Percentiles rank a stretch among this genome's conserved stretches.
Evolutionary conservation across 352 stramenopile species (phyloP).

Genomic region (Phytophthora nicotianae): DNA sequence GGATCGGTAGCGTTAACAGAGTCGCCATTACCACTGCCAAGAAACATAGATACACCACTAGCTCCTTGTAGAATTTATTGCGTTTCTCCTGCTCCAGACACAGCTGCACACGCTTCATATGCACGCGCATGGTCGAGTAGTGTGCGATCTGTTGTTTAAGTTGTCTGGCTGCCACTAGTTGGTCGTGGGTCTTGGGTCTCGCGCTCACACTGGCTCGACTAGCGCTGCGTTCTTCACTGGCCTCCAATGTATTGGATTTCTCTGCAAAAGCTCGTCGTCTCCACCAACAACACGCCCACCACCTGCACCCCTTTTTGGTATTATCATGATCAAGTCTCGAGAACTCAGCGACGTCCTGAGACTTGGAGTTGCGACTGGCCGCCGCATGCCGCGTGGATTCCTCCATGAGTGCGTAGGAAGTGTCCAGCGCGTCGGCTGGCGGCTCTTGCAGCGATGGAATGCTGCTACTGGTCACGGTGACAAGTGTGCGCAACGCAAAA

Average conservation of each 20-base stretch:
- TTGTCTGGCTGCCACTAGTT: conserved; percentile 41
- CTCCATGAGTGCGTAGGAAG: conserved; percentile 42
- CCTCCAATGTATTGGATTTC: conserved; percentile 19
- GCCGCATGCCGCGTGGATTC: conserved; percentile 15
- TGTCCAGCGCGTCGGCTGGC: conserved; percentile 14
- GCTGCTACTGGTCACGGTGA: conserved; percentile 29
- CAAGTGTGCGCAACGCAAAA: not conserved
- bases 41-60: conserved; percentile 78
- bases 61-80: conserved; percentile 85
- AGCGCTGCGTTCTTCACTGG: conserved; percentile 20
- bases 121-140: conserved; percentile 83
- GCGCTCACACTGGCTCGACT: conserved; percentile 25
- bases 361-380: conserved; percentile 31
- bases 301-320: conserved; percentile 13
- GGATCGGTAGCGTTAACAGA: conserved; percentile 66
- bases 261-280: not conserved
- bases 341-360: conserved; percentile 11
- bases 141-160: conserved; percentile 63
- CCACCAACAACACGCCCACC: conserved; percentile 26
- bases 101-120: conserved; percentile 86
- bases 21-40: conserved; percentile 65
- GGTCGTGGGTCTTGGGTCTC: conserved; percentile 39
- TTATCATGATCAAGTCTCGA: conserved; percentile 4
- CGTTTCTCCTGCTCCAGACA: conserved; percentile 83
- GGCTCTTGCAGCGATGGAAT: conserved; percentile 27